Base-by-base conservation (phyloP, 257 asterid genomes). In the Primulina huaijiensis region DNA sequence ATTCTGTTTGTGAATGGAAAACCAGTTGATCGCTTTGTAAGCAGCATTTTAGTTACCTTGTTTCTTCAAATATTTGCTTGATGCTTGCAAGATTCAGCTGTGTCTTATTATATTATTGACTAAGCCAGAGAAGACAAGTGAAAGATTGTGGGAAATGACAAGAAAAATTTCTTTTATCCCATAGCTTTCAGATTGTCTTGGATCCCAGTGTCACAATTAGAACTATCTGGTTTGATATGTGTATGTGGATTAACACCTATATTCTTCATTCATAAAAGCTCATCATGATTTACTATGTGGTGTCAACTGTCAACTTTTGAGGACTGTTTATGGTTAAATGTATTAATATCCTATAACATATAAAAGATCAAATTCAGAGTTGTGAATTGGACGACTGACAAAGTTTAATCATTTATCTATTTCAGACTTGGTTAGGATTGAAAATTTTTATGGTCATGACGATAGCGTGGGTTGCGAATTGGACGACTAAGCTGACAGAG, bases 11-110 rank as follows among this genome's bases (percentile, higher is more conserved):
- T 83, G 81, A 87, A 89, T 78, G 97, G 99, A 66, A 70, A 93
- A 74, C 96, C 97, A 8, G 78, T 21, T 11, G 95, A 87, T 46
- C 96, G 99, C 72, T 90, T 93, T 82, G 99, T 93, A 86, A 89
- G 99, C 82, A 66, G 40, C n/a, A 27, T 31, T 67, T 29, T 77
- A 35, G 14, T 43, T 74, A 8, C 50, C 14, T 64, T 68, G 69
- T 63, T 66, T 65, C 57, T 67, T 56, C 55, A 33, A 55, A 56
- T 76, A 58, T 19, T 57, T 62, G 27, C 59, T 64, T 14, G 21
- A 43, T 38, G 40, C 63, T 52, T 37, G 12, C 30, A 29, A 27
- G 64, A 16, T 8, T 62, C 57, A 7, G 69, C 55, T 35, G 14
- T 56, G 8, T 67, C 30, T 9, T 52, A 57, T 2, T 20, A 60